These are phyloP conservation scores for Pelomyxa schiedti DNA, from an alignment of 78 protist species.

Conservation along the genomic window DNA sequence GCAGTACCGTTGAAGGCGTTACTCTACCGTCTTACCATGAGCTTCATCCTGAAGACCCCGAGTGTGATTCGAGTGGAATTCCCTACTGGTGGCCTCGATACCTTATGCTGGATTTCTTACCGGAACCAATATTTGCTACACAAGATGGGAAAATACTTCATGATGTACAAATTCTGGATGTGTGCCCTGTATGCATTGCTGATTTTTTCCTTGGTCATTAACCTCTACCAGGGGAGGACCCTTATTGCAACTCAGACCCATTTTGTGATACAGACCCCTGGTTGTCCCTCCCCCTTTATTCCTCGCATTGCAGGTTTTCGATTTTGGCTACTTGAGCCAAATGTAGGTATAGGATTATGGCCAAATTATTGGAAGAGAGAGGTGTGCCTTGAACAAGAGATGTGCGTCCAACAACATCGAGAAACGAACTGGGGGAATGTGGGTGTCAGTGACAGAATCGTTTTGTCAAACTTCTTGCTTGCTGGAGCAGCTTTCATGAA, in stretches of 20 bases:
- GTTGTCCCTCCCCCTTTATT: no score
- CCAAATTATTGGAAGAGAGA: constrained; percentile 34
- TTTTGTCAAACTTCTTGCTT: constrained; percentile 12
- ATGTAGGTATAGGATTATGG: constrained; percentile 43
- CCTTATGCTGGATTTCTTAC: constrained; percentile 36
- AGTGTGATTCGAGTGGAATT: constrained; percentile 21
- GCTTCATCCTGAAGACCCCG: constrained; percentile 16
- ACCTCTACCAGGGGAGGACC: no score
- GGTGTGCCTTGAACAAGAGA: neutral
- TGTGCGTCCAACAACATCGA: neutral
- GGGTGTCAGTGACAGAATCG: constrained; percentile 29
- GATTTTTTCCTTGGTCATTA: no score
- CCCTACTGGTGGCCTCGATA: constrained; percentile 48
- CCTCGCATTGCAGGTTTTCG: constrained; percentile 3
- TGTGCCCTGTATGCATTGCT: no score
- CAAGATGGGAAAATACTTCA: no score
- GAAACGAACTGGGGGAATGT: constrained; percentile 12
- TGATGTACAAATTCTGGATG: no score
- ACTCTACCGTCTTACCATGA: constrained; percentile 5
- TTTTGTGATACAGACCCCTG: no score
- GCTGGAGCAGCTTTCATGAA: constrained; percentile 16
- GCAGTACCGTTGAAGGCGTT: constrained; percentile 1
- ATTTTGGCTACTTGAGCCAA: constrained; percentile 48
- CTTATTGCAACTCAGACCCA: no score
- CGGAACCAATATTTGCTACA: constrained; percentile 45